Base-by-base conservation (phyloP, 495 filamentous ascomycete genomes). In the Bathelium albidoporum region DNA sequence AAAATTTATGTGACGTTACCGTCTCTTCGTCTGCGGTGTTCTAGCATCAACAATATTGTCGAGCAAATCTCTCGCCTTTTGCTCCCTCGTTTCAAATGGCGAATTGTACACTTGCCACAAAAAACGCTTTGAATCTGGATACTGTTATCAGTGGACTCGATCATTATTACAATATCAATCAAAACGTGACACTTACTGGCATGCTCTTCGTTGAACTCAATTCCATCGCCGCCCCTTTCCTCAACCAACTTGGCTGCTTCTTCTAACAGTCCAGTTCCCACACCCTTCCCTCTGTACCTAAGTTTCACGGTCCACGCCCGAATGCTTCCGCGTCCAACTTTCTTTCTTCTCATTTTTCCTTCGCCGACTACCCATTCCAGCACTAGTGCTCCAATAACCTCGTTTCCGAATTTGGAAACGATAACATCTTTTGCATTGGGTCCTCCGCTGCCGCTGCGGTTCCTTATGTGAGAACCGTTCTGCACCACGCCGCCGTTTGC, bases 231-330 rank as follows among this genome's bases (percentile, higher is more conserved):
- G 5, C 87, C 85, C 62, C 79, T 81, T 68, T 78, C 77, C 65
- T 81, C 78, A 61, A 81, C 82, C 53, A 87, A 62, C 62, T 73
- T 74, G 0, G 89, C 83, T 2, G 84, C 87, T 65, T 85, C 82
- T 61, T 86, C 80, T 60, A 95, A 73, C 71, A 96, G 74, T 28
- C 81, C 85, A 18, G 69, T 75, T 2, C 90, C 91, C 9, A 95
- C 73, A 0, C 90, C 90, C 60, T 78, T 78, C 4, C 81, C 75
- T 14, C 91, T 79, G 71, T 89, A 92, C 66, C 73, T 76, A 64
- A 83, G 64, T 70, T 80, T 78, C 0, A 90, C 87, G 2, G 89
- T 89, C 88, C 89, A 92, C 0, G 87, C 89, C 26, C 86, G 77
- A 55, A 93, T 85, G 20, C 88, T 73, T 2, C 72, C 74, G 28